phyloP scores from a whole-genome alignment of 495 filamentous ascomycete species.

The Umbilicaria muhlenbergii region DNA sequence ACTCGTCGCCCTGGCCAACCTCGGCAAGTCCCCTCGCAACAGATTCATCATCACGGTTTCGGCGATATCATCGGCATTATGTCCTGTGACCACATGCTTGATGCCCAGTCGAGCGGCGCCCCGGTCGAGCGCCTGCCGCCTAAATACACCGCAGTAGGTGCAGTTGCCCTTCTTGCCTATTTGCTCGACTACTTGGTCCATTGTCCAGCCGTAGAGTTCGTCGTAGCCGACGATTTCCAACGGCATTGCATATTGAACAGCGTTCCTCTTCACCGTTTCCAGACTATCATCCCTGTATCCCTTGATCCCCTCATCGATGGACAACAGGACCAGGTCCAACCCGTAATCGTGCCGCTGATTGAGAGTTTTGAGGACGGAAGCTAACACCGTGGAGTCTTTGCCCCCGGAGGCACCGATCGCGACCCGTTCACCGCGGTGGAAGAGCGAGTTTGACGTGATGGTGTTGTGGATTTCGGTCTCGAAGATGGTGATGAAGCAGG shows the following conservation, averaged over 20 bases:
- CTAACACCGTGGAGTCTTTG: slow-evolving; percentile 94
- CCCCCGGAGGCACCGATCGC: slow-evolving; percentile 94
- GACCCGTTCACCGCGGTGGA: slow-evolving; percentile 69
- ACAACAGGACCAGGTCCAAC: slow-evolving; percentile 69
- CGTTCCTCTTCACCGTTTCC: slow-evolving; percentile 91
- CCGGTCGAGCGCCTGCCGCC: slow-evolving; percentile 84
- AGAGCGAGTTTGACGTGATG: slow-evolving; percentile 62
- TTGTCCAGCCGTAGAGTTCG: slow-evolving; percentile 96
- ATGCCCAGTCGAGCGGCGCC: slow-evolving; percentile 80
- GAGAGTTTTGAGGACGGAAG: slow-evolving; percentile 83
- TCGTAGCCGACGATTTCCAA: slow-evolving; percentile 83
- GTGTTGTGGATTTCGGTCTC: slow-evolving; percentile 91
- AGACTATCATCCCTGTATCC: slow-evolving; percentile 92
- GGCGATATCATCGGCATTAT: slow-evolving; percentile 97
- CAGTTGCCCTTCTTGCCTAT: slow-evolving; percentile 98
- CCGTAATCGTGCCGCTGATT: slow-evolving; percentile 84
- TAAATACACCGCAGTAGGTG: slow-evolving; percentile 95
- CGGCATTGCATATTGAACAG: slow-evolving; percentile 76
- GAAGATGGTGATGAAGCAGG: slow-evolving; percentile 75
- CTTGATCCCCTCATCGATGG: slow-evolving; percentile 93
- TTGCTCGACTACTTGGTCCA: slow-evolving; percentile 93
- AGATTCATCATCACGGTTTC: slow-evolving; percentile 98
- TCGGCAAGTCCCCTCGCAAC: slow-evolving; percentile 74
- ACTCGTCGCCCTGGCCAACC: slow-evolving; percentile 76
- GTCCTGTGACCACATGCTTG: slow-evolving; percentile 88